Evolutionary conservation across 768 basidiomycete species (phyloP).

Genomic region (Xanthoconium stramineum): DNA sequence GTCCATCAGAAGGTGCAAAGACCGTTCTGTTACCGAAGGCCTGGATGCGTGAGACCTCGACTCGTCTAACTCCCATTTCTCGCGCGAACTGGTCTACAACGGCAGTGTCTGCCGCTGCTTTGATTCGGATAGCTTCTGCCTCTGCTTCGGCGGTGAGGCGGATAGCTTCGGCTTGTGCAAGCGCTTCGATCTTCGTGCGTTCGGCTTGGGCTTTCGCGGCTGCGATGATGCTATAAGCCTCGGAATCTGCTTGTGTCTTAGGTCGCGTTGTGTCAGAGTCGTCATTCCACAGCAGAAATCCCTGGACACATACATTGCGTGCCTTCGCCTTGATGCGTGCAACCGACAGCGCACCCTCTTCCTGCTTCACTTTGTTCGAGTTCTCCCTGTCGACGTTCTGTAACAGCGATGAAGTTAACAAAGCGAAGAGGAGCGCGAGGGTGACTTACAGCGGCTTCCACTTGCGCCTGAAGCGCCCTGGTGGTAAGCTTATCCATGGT

Average conservation of each 20-base stretch:
- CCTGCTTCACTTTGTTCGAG: conserved; percentile 83
- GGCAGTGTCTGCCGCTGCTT: conserved; percentile 57
- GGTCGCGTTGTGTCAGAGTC: conserved; percentile 6
- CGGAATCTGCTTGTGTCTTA: conserved; percentile 68
- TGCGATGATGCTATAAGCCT: conserved; percentile 71
- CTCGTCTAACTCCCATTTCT: conserved; percentile 70
- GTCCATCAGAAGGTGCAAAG: conserved; percentile 64
- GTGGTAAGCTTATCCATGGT: conserved; percentile 87
- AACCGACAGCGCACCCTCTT: conserved; percentile 75
- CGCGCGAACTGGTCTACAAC: conserved; percentile 66
- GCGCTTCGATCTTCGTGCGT: conserved; percentile 62
- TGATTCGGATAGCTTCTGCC: conserved; percentile 62
- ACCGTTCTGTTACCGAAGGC: conserved; percentile 70
- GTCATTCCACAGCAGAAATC: not conserved
- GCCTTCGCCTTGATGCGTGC: conserved; percentile 72
- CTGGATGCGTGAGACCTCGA: conserved; percentile 58
- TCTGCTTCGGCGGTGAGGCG: conserved; percentile 74
- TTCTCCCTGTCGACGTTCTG: conserved; percentile 86
- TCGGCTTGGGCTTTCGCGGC: conserved; percentile 74
- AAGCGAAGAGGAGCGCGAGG: not conserved
- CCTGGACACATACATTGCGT: conserved; percentile 38
- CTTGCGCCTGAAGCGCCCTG: conserved; percentile 80
- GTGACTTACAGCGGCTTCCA: conserved; percentile 70
- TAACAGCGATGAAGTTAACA: not conserved
- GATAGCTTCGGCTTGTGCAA: conserved; percentile 75